Evolutionary conservation across 345 rosid species (phyloP).

Genomic region (Corchorus capsularis): DNA sequence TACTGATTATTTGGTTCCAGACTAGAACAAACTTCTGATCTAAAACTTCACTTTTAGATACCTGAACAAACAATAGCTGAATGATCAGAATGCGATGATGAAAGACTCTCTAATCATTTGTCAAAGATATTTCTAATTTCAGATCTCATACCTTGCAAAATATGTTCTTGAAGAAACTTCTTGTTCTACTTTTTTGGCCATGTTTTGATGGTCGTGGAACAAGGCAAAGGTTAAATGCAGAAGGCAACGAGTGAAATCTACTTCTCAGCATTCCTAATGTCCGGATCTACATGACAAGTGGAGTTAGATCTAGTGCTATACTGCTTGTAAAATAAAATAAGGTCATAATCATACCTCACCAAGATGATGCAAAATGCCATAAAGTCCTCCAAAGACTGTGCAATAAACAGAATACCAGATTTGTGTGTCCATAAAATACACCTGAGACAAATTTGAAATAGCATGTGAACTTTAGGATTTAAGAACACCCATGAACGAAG

Average conservation of each 20-base stretch:
- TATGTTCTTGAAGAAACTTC: constrained; percentile 42
- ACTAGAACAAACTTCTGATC: constrained; percentile 83
- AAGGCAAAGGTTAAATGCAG: constrained; percentile 71
- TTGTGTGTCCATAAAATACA: constrained; percentile 97
- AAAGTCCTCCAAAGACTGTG: constrained; percentile 83
- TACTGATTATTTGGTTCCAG: constrained; percentile 85
- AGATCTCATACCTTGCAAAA: constrained; percentile 56
- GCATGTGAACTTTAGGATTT: constrained; percentile 1
- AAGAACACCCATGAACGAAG: constrained; percentile 12
- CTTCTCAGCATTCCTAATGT: constrained; percentile 97
- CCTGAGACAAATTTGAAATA: constrained; percentile 42
- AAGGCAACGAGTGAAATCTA: constrained; percentile 84
- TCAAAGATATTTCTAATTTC: not conserved
- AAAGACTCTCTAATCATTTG: not conserved
- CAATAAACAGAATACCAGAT: constrained; percentile 99
- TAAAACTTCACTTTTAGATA: constrained; percentile 42
- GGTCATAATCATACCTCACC: constrained; percentile 82
- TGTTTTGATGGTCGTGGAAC: constrained; percentile 60
- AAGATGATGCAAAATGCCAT: constrained; percentile 96
- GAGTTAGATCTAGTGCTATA: constrained; percentile 29
- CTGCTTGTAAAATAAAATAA: constrained; percentile 18
- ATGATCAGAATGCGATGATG: constrained; percentile 9
- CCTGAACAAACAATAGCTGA: constrained; percentile 40
- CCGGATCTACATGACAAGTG: constrained; percentile 60
- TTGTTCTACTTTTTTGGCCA: constrained; percentile 42